These are phyloP conservation scores for Akanthomyces lecanii DNA, from an alignment of 2,329 filamentous ascomycete genomes.

Conservation along the genomic window DNA sequence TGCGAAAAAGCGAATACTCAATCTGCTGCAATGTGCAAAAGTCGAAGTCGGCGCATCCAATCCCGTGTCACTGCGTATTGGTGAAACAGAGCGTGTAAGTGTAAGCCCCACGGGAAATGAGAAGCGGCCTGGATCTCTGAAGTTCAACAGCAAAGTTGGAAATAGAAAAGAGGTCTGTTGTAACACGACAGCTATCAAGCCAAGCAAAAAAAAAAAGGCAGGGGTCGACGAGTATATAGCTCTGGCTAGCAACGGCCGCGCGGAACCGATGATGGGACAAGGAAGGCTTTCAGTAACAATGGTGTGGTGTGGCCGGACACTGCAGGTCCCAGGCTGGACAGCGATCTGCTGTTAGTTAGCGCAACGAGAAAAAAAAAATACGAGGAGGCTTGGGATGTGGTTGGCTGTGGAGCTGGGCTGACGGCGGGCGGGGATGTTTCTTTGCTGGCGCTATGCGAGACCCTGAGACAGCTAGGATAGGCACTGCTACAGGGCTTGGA, in stretches of 20 bases:
- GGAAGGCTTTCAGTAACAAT: background rate
- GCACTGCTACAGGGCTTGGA: background rate
- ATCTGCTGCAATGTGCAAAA: background rate
- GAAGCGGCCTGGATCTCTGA: background rate
- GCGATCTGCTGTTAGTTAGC: background rate
- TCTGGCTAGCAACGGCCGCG: background rate
- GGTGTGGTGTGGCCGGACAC: constrained; percentile 8
- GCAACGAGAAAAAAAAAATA: constrained; percentile 14
- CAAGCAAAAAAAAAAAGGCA: background rate
- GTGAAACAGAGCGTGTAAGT: constrained; percentile 11
- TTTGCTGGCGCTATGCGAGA: constrained; percentile 6
- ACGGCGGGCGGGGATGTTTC: background rate
- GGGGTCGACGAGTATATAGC: constrained; percentile 12
- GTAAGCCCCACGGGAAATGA: background rate
- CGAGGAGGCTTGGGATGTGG: constrained; percentile 18
- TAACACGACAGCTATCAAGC: constrained; percentile 4
- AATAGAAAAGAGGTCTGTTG: background rate
- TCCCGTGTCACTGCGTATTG: background rate
- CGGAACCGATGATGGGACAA: background rate
- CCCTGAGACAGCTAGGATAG: background rate
- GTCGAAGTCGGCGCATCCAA: background rate
- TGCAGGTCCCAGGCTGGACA: constrained; percentile 4
- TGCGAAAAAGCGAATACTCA: background rate
- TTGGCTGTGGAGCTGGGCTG: constrained; percentile 14
- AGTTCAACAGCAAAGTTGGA: background rate